Evolutionary conservation across 148 eudicot species (phyloP), one percentile per base, ranked within the genome.

Genomic region (Euryodendron excelsum): DNA sequence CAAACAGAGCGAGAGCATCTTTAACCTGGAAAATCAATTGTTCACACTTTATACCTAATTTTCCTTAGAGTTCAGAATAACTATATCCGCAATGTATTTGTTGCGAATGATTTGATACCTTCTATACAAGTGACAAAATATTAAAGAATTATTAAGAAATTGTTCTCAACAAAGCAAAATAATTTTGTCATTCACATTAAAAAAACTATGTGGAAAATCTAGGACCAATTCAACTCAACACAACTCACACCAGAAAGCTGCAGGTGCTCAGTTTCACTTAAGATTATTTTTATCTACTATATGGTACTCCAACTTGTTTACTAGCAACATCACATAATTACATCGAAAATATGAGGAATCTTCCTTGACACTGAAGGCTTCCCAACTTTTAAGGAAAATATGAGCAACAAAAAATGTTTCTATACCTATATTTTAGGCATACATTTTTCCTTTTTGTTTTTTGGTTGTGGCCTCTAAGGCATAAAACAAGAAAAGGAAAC

Each of bases 1-100:
- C 97, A 81, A 96, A 96, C 83, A 92, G 94, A 36, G 56, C 72
- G 1, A 96, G 91, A 65, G 99, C 98, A 69, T 96, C 97, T 85
- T 85, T 96, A 44, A 96, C 99, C 99, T 96, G 91, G 48, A 78
- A 76, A 77, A 67, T 64, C 23, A 60, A 30, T 63, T 76, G 58
- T 31, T 6, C 4, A 45, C 28, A 44, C 69, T 45, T 62, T 62
- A 1, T 8, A 45, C 58, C 28, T 4, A 4, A 33, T 31, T 33
- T 28, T 20, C 62, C 9, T 56, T n/a, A 56, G 44, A 39, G 56
- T 33, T 34, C 47, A 56, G 44, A 36, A 55, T 39, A 61, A 60
- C 39, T 58, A 30, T 17, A 74, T 5, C 4, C 17, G n/a, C 11
- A 37, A 58, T 25, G 10, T 25, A 37, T 36, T 17, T 39, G 36